Percentiles rank a stretch among this genome's conserved stretches.
phyloP scores from a whole-genome alignment of 208 protist genomes.

The Trichomonas gallinae region DNA sequence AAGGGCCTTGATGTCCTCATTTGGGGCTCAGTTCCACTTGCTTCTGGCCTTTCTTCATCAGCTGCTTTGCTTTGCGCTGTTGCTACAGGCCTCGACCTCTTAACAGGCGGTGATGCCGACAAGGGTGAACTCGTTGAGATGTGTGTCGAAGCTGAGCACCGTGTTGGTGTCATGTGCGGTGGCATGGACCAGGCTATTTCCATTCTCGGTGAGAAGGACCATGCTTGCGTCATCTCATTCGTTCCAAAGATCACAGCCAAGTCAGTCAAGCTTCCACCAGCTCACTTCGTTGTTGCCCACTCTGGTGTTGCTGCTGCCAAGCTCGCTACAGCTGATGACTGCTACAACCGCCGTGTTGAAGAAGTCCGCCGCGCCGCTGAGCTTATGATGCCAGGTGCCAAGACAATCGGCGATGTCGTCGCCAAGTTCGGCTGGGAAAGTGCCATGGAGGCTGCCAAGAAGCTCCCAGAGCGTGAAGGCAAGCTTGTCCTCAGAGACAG shows the following conservation, averaged over 20 bases:
- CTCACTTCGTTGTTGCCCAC: slow-evolving; percentile 13
- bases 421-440: background rate
- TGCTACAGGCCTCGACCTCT: background rate
- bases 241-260: background rate
- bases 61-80: background rate
- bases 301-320: background rate
- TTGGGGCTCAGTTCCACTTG: background rate
- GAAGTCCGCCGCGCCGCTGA: background rate
- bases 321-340: background rate
- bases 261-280: background rate
- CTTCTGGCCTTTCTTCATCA: background rate
- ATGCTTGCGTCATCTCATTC: background rate
- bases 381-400: background rate
- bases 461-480: background rate
- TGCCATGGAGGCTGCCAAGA: background rate
- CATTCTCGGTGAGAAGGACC: background rate
- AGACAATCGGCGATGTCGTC: slow-evolving; percentile 11
- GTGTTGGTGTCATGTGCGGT: slow-evolving; percentile 9
- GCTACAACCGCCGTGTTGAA: background rate
- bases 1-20: background rate
- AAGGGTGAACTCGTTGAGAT: background rate
- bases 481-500: background rate
- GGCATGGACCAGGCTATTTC: slow-evolving; percentile 22
- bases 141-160: background rate
- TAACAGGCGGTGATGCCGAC: background rate